Evolutionary conservation across 352 stramenopile species (phyloP).

Genomic region (Phytophthora syringae): DNA sequence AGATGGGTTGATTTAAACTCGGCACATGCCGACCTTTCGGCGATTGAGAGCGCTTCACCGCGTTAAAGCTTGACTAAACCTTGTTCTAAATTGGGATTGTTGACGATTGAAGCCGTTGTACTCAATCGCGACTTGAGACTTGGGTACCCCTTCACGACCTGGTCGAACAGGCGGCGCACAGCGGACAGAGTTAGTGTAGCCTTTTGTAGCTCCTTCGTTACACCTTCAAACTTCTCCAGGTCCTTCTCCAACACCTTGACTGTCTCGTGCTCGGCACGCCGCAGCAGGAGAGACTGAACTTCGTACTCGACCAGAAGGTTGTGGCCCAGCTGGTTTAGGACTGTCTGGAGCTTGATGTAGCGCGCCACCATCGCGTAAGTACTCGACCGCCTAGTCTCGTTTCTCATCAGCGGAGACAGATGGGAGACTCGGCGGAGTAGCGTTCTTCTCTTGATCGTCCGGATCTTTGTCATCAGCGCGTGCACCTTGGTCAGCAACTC

Average conservation of each 20-base stretch:
- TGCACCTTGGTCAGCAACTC: no score
- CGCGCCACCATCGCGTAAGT: neutral
- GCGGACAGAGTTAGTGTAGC: constrained; percentile 12
- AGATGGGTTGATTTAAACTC: neutral
- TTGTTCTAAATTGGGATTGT: constrained; percentile 6
- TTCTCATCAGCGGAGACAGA: neutral
- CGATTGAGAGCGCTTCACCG: neutral
- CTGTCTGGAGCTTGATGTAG: neutral
- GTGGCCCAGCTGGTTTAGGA: neutral
- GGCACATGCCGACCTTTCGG: constrained; percentile 4
- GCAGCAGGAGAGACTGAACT: neutral
- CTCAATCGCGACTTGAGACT: neutral
- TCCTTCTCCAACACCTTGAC: neutral
- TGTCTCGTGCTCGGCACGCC: neutral
- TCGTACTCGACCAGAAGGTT: constrained; percentile 1
- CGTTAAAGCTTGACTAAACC: constrained; percentile 14
- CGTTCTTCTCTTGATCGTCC: no score
- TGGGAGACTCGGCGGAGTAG: no score
- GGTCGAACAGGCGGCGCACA: constrained; percentile 12
- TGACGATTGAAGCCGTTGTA: constrained; percentile 1
- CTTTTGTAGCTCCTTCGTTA: constrained; percentile 9
- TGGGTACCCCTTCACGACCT: neutral
- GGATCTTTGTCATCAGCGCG: no score
- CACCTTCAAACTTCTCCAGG: constrained; percentile 1
- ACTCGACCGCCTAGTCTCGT: constrained; percentile 2